These are phyloP conservation scores for Scytalidium lignicola DNA, from an alignment of 2,329 filamentous ascomycete species.

Conservation along the genomic window DNA sequence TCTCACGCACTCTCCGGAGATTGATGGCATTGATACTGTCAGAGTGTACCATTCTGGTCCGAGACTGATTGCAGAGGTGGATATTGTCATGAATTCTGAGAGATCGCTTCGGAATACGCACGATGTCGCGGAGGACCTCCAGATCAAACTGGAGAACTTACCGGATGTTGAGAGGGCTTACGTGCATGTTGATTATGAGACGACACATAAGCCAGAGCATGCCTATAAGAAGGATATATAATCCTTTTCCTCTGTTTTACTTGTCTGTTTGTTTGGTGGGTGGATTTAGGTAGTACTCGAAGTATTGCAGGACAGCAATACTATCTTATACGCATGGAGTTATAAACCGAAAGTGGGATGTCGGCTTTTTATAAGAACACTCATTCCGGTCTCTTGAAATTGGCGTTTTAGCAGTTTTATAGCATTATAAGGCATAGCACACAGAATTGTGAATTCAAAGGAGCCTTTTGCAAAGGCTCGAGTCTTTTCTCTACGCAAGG, in stretches of 20 bases:
- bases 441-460: too few species aligned
- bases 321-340: too few species aligned
- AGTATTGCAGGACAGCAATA: too few species aligned
- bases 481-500: too few species aligned
- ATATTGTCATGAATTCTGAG: slow-evolving; percentile 84
- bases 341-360: too few species aligned
- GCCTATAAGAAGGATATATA: slow-evolving; percentile 56
- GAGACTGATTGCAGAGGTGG: slow-evolving; percentile 88
- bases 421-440: too few species aligned
- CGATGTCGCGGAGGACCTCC: slow-evolving; percentile 88
- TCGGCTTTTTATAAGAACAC: too few species aligned
- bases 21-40: slow-evolving; percentile 89
- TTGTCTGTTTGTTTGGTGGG: too few species aligned
- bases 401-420: too few species aligned
- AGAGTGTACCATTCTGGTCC: slow-evolving; percentile 88
- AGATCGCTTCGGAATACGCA: slow-evolving; percentile 74
- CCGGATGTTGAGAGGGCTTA: slow-evolving; percentile 92
- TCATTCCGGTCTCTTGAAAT: too few species aligned
- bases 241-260: neutral
- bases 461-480: too few species aligned
- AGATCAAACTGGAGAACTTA: slow-evolving; percentile 88
- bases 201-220: slow-evolving; percentile 87
- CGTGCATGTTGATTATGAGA: slow-evolving; percentile 97
- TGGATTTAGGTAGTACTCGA: too few species aligned
- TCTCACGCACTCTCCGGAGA: slow-evolving; percentile 80